Percentiles rank a stretch among this genome's conserved stretches.
Evolutionary conservation across 768 basidiomycete genomes (phyloP).

Genomic region (Tremella mesenterica): DNA sequence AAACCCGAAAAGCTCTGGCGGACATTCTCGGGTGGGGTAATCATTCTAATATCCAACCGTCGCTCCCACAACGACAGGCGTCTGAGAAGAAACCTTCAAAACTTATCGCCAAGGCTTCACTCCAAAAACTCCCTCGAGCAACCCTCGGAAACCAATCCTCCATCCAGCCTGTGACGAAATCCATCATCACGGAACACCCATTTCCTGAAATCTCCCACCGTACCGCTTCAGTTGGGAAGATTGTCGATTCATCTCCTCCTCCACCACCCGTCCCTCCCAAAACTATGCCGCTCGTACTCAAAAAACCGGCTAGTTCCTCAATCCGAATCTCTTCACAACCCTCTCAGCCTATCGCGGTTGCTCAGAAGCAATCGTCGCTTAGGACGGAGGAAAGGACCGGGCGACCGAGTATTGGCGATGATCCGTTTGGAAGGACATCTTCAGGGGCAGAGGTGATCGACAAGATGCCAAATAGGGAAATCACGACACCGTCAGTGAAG

Average conservation of each 20-base stretch:
- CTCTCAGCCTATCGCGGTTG: no score
- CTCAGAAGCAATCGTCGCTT: not conserved
- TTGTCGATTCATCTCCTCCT: no score
- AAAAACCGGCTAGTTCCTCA: conserved; percentile 11
- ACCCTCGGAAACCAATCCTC: conserved; percentile 6
- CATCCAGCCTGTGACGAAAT: no score
- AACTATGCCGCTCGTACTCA: conserved; percentile 3
- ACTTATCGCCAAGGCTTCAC: no score
- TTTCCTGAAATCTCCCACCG: no score
- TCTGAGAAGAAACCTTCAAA: no score
- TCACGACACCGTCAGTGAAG: conserved; percentile 14
- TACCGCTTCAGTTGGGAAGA: no score
- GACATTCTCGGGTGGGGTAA: conserved; percentile 34
- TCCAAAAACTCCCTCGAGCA: no score
- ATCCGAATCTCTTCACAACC: conserved; percentile 1
- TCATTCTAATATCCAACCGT: not conserved
- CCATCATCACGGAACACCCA: no score
- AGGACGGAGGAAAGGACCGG: not conserved
- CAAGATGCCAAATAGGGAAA: conserved; percentile 8
- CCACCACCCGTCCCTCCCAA: conserved; percentile 1
- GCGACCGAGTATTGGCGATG: conserved; percentile 29
- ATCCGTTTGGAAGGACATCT: conserved; percentile 23
- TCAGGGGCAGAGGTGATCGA: conserved; percentile 30
- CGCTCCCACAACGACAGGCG: not conserved
- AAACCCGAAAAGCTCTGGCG: conserved; percentile 29